Evolutionary conservation across 1,139 yeast genomes (phyloP), one percentile per base, ranked within the genome.

Genomic region (Saccharomyces hybrid): DNA sequence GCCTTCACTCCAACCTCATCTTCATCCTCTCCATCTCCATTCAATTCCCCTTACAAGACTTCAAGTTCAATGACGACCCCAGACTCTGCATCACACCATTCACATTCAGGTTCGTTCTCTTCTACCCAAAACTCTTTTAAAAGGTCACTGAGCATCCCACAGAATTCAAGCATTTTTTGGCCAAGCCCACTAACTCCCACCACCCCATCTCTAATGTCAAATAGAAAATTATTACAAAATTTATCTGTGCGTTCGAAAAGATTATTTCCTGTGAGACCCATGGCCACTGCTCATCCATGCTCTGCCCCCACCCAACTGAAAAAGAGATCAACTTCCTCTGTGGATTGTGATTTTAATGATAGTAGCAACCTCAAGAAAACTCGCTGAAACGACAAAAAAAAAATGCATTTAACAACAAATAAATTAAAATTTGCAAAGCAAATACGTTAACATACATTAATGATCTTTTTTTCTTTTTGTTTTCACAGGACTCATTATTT

Each of bases 291-390:
- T 5, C 44, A 38, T n/a, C 9, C 44, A 16, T 38, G 13, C 25
- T 23, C 44, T 7, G 44, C 25, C n/a, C 44, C 44, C 13, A 38
- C 44, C 9, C 44, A 38, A 4, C 9, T 38, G 16, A 38, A 38
- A 20, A 65, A 66, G 51, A 61, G 68, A 54, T 60, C 63, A 27
- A 62, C 68, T 11, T 61, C 68, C 4, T 50, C 55, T 16, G 59
- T 60, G 63, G 68, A 64, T 26, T 54, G 63, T 13, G 66, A 62
- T 34, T 66, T 65, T 57, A 62, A 59, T 48, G 63, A 60, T 30
- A 55, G 56, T 38, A 38, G 62, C 59, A 28, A 55, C 55, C 20
- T 51, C 57, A 31, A 48, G 52, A 46, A 64, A 64, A 50, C 61
- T 64, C 41, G 46, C 47, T 49, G 50, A 28, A 20, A 25, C 50